phyloP scores from a whole-genome alignment of 768 basidiomycete species.

The Leccinum ochraceum region DNA sequence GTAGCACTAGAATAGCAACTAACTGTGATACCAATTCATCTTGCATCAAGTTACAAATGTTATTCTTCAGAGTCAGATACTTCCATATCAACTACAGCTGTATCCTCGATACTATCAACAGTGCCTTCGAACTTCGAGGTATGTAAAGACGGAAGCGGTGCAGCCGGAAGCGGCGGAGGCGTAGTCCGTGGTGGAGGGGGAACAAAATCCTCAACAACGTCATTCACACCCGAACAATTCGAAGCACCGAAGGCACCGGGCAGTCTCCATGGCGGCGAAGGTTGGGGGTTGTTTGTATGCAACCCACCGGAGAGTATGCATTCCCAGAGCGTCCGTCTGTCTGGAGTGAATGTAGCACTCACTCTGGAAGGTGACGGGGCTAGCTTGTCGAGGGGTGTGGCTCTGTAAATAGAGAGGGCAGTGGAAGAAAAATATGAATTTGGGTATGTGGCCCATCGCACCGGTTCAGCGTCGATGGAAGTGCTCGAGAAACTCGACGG shows the following conservation, averaged over 20 bases:
- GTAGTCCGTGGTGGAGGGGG: constrained; percentile 33
- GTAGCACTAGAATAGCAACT: constrained; percentile 27
- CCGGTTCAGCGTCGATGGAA: constrained; percentile 3
- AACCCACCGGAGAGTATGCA: constrained; percentile 31
- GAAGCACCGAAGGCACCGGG: constrained; percentile 18
- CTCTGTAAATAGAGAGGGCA: constrained; percentile 54
- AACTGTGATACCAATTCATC: neutral
- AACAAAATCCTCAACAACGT: constrained; percentile 19
- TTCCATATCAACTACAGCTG: constrained; percentile 27
- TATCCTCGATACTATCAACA: constrained; percentile 6
- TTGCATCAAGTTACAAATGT: neutral
- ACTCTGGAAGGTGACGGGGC: constrained; percentile 29
- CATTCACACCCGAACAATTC: neutral
- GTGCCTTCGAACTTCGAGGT: neutral
- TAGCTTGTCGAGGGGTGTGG: constrained; percentile 33
- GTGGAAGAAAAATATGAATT: constrained; percentile 56
- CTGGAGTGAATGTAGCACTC: constrained; percentile 36
- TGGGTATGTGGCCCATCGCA: constrained; percentile 67
- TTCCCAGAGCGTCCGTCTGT: constrained; percentile 44
- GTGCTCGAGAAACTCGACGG: constrained; percentile 17
- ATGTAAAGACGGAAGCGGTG: neutral
- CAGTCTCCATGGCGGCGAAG: constrained; percentile 27
- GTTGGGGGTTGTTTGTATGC: neutral
- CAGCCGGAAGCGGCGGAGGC: too few species aligned
- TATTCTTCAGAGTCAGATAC: constrained; percentile 21